These are phyloP conservation scores for Fusarium euwallaceae DNA, from an alignment of 2,329 filamentous ascomycete species.

Conservation along the genomic window DNA sequence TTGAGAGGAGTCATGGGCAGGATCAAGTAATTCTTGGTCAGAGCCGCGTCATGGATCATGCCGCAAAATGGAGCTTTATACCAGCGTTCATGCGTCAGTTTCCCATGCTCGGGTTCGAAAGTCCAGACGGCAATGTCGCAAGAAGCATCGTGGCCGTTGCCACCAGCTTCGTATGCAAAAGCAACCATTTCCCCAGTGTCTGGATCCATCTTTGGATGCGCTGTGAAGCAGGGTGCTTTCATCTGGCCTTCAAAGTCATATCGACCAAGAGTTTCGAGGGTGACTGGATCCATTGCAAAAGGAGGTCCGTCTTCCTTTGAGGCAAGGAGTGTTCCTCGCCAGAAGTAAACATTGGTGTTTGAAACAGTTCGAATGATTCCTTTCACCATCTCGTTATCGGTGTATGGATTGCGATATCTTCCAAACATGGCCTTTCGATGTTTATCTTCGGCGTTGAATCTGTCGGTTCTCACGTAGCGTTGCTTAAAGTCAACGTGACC, in stretches of 20 bases:
- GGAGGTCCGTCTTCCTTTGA: slow-evolving; percentile 21
- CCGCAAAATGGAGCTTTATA: slow-evolving; percentile 23
- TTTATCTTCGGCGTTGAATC: background rate
- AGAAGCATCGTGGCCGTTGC: slow-evolving; percentile 11
- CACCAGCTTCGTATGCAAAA: slow-evolving; percentile 14
- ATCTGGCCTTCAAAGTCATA: slow-evolving; percentile 25
- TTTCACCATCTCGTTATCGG: slow-evolving; percentile 18
- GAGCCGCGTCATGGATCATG: slow-evolving; percentile 24
- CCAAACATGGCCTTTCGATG: slow-evolving; percentile 19
- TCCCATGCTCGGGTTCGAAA: background rate
- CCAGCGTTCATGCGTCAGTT: slow-evolving; percentile 10
- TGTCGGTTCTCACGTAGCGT: slow-evolving; percentile 20
- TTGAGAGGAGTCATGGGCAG: slow-evolving; percentile 21
- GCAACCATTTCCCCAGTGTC: slow-evolving; percentile 15
- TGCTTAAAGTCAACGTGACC: slow-evolving; percentile 18
- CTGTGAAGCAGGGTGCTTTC: slow-evolving; percentile 9
- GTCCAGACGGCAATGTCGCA: slow-evolving; percentile 12
- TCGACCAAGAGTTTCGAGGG: slow-evolving; percentile 11
- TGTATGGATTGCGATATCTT: slow-evolving; percentile 23
- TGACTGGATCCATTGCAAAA: slow-evolving; percentile 20
- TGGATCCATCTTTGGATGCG: slow-evolving; percentile 16
- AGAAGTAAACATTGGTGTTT: slow-evolving; percentile 27
- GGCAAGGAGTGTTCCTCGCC: slow-evolving; percentile 12
- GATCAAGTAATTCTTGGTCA: slow-evolving; percentile 25
- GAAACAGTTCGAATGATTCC: slow-evolving; percentile 14